Percentiles rank a stretch among this genome's conserved stretches.
Conservation (phyloP, 495 filamentous ascomycete species). For the Trichoderma reesei region DNA sequence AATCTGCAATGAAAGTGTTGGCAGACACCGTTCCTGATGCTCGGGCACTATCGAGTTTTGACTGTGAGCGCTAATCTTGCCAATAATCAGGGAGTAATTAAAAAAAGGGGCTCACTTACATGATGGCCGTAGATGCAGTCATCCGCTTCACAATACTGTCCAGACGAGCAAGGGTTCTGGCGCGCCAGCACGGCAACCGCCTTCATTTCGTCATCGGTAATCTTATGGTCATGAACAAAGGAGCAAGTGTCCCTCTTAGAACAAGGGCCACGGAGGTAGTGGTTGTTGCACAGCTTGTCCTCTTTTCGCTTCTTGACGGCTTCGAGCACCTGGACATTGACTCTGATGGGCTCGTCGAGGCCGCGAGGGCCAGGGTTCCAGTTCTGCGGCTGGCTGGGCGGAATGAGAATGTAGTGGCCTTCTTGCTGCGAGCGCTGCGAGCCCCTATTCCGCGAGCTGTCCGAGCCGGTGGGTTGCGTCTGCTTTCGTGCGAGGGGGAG, state of each 20-base stretch:
- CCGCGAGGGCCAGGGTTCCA: conserved; percentile 47
- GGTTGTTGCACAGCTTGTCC: conserved; percentile 78
- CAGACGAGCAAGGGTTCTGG: conserved; percentile 68
- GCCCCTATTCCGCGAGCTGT: conserved; percentile 9
- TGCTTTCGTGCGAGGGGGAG: conserved; percentile 20
- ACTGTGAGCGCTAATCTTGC: background rate
- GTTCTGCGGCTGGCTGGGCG: conserved; percentile 14
- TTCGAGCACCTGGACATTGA: conserved; percentile 55
- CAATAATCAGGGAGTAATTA: conserved; percentile 10
- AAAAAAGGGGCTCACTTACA: conserved; percentile 20
- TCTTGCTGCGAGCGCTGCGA: background rate
- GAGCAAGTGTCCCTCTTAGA: conserved; percentile 60
- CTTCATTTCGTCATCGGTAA: conserved; percentile 54
- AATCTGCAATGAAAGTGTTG: conserved; percentile 38
- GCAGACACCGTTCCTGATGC: conserved; percentile 31
- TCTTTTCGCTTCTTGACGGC: conserved; percentile 65
- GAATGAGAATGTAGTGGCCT: conserved; percentile 9
- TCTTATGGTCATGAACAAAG: conserved; percentile 65
- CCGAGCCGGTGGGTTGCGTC: conserved; percentile 1
- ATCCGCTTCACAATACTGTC: conserved; percentile 60
- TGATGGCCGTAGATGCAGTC: conserved; percentile 83
- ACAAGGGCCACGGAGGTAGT: conserved; percentile 69
- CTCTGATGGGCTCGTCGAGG: conserved; percentile 37
- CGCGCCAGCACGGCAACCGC: conserved; percentile 62
- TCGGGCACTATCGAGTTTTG: conserved; percentile 25